Base-by-base conservation (phyloP, 176 grass and related monocot species). In the Coix lacrymajobi region DNA sequence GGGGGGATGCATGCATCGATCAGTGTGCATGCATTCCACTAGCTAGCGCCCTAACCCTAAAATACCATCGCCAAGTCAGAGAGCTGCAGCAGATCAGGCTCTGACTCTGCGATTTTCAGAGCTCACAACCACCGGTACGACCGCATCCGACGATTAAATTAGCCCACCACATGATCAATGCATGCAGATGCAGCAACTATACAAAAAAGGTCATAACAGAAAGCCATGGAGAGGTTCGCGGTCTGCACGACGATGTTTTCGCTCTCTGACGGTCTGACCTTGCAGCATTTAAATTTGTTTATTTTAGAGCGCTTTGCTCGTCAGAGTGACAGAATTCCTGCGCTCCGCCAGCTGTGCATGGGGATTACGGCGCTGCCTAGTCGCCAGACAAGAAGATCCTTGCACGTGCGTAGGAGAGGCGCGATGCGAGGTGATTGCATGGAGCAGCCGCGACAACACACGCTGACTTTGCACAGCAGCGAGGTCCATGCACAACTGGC, bases 1-100 rank as follows among this genome's bases (percentile, higher is more conserved):
- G 15, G 26, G 60, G 25, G 14, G 28, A 60, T 24, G n/a, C n/a
- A n/a, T n/a, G n/a, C 38, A 16, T 48, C 61, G 25, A 30, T 24
- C 62, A 28, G 48, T 36, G 29, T 13, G 22, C 61, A 65, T 26
- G 81, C 40, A 75, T 26, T 65, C 28, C 25, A 7, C 48, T n/a
- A 39, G n/a, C 22, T 8, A 22, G 57, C 15, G 40, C 32, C 29
- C n/a, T 66, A 60, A 61, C 32, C 29, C n/a, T 66, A 60, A 61
- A 84, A 62, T 71, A 89, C 5, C 61, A 30, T 19, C 8, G 7
- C 49, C 11, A 89, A 75, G 76, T 85, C 81, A 85, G 76, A 89
- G 32, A n/a, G 60, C 1, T 30, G 60, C 66, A 62, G 40, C 24
- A 73, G 25, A n/a, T n/a, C n/a, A 46, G 33, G 26, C 66, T 82